A percentile compares a stretch with the other conserved stretches of the same genome.
Conservation (phyloP, 1,139 yeast genomes). For the Candida freyschussii region DNA sequence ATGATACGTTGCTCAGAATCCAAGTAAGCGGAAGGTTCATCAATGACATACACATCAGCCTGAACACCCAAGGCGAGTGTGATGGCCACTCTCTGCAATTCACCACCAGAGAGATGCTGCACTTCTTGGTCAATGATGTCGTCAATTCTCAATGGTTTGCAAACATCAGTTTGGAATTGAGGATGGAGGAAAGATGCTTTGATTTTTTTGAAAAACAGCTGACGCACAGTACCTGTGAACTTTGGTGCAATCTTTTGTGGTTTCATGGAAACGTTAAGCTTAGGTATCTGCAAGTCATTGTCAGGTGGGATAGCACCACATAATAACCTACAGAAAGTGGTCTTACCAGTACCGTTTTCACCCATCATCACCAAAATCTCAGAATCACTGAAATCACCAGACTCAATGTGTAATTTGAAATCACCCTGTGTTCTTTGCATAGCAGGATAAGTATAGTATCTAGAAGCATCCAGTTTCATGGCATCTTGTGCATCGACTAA, state of each 20-base stretch:
- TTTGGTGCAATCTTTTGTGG: constrained; percentile 99
- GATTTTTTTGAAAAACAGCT: constrained; percentile 91
- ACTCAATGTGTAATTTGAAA: constrained; percentile 73
- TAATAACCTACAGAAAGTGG: constrained; percentile 89
- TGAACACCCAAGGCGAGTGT: constrained; percentile 89
- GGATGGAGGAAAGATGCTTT: constrained; percentile 92
- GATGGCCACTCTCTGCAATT: constrained; percentile 97
- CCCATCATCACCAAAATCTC: constrained; percentile 99
- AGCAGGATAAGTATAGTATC: constrained; percentile 70
- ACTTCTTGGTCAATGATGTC: constrained; percentile 96
- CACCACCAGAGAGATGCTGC: constrained; percentile 98
- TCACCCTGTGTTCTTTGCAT: constrained; percentile 95
- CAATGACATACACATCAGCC: constrained; percentile 94
- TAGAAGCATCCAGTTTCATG: constrained; percentile 69
- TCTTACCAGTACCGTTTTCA: constrained; percentile 99
- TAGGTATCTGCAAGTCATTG: constrained; percentile 70
- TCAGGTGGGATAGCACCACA: constrained; percentile 93
- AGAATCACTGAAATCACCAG: constrained; percentile 91
- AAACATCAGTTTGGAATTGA: constrained; percentile 97
- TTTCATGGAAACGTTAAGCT: constrained; percentile 90
- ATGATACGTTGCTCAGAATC: constrained; percentile 99
- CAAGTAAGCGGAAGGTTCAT: constrained; percentile 97
- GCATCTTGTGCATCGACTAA: constrained; percentile 88
- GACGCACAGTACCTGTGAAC: constrained; percentile 97
- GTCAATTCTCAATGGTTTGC: constrained; percentile 90